Base-by-base conservation (phyloP, 805 yeast genomes). In the Hanseniaspora pseudoguilliermondii region DNA sequence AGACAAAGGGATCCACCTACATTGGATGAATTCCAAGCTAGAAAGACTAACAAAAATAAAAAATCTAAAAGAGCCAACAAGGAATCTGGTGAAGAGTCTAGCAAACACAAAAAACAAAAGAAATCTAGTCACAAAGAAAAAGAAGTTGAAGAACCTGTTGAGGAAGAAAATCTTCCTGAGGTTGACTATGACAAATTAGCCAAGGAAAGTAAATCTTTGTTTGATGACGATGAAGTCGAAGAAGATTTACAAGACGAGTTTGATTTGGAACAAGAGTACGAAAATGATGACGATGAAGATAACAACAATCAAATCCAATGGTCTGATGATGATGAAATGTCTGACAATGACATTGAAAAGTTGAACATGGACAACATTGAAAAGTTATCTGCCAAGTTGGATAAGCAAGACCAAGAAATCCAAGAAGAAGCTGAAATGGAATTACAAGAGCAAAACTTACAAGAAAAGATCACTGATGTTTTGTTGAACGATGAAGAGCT, bases 1-100 rank as follows among this genome's bases (percentile, higher is more conserved):
- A 91, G 87, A 76, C 97, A 91, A 73, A 93, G 88, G 47, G 86
- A 79, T 58, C 97, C 97, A 62, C 96, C 96, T 38, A 67, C 89
- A 6, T 74, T 83, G 59, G 97, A 91, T 47, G 96, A 91, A 65
- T 83, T 90, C 68, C 80, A 80, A 61, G 75, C 76, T 59, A 79
- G 72, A 63, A 75, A 73, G 52, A 67, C 65, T 50, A 66, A 64
- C 59, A 69, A 66, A 55, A 69, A 66, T 58, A 68, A 69, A 57
- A 71, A 65, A 64, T 66, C 66, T 63, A 65, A 66, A 53, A 68
- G 69, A 43, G 38, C 47, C 18, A 20, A 5, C 25, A 47, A 58
- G 47, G 57, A 59, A 50, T 29, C 53, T 62, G 20, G 18, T 18
- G 27, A 46, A 13, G 40, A 43, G 9, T 32, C 44, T 6, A 20